phyloP scores from a whole-genome alignment of 2,329 filamentous ascomycete genomes.

The Cryoendolithus antarcticus region DNA sequence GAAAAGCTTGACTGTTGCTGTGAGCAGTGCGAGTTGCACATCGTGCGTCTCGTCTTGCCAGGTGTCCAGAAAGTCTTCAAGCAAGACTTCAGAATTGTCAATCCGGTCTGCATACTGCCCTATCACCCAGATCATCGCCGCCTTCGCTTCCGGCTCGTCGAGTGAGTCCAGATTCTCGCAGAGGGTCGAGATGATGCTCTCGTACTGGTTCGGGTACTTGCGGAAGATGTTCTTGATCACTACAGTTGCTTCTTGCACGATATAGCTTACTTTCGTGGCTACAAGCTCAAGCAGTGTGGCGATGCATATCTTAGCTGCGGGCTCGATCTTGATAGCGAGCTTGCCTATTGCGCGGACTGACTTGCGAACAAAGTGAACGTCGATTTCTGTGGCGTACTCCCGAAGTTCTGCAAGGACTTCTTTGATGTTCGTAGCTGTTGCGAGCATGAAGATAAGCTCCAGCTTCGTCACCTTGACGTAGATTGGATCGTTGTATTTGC shows the following conservation, averaged over 20 bases:
- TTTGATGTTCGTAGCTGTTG: conserved; percentile 86
- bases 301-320: conserved; percentile 81
- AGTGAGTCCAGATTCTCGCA: conserved; percentile 94
- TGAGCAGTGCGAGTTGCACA: conserved; percentile 86
- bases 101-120: conserved; percentile 96
- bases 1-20: conserved; percentile 94
- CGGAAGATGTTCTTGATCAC: conserved; percentile 99
- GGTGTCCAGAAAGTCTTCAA: conserved; percentile 89
- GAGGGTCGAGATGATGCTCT: conserved; percentile 89
- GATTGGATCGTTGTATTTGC: conserved; percentile 99
- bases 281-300: conserved; percentile 86
- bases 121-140: conserved; percentile 98
- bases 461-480: conserved; percentile 99
- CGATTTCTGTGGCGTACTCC: conserved; percentile 95
- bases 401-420: conserved; percentile 87
- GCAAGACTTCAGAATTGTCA: conserved; percentile 84
- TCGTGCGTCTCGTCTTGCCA: conserved; percentile 93
- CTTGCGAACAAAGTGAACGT: conserved; percentile 97
- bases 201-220: conserved; percentile 97
- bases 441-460: conserved; percentile 97
- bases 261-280: conserved; percentile 96
- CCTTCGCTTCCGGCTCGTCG: conserved; percentile 95
- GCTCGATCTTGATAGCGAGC: conserved; percentile 96
- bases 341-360: conserved; percentile 96
- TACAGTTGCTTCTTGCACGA: conserved; percentile 96